Percentiles rank a stretch among this genome's conserved stretches.
phyloP scores from a whole-genome alignment of 1,139 yeast genomes.

The Pichia sp. region DNA sequence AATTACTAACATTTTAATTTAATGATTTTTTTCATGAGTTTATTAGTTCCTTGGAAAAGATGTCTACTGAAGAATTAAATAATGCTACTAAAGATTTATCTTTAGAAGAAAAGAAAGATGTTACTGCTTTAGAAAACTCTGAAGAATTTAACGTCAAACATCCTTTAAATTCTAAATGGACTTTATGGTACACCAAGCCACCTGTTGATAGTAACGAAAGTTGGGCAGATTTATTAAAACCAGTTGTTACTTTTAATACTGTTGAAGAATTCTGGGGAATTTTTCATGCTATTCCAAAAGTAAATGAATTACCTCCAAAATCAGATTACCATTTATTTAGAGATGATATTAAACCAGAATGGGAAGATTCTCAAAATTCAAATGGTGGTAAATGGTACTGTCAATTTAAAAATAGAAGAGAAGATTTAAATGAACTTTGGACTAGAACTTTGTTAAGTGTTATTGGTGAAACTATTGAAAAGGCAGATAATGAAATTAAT shows the following conservation, averaged over 20 bases:
- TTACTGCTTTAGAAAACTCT: conserved; percentile 59
- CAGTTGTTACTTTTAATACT: conserved; percentile 83
- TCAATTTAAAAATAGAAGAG: conserved; percentile 59
- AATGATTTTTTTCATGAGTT: no score
- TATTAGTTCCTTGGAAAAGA: no score
- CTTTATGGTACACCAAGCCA: conserved; percentile 97
- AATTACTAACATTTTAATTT: no score
- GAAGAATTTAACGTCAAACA: conserved; percentile 78
- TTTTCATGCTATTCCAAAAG: conserved; percentile 88
- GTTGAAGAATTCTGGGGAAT: conserved; percentile 99
- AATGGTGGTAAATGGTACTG: conserved; percentile 95
- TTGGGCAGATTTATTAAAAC: conserved; percentile 91
- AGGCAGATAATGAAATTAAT: conserved; percentile 50
- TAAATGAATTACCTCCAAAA: conserved; percentile 82
- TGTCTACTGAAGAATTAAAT: conserved; percentile 46
- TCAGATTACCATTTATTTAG: conserved; percentile 96
- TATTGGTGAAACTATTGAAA: conserved; percentile 94
- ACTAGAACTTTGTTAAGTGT: conserved; percentile 83
- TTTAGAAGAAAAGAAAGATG: conserved; percentile 34
- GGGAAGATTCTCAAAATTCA: conserved; percentile 90
- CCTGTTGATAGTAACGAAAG: conserved; percentile 71
- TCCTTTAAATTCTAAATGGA: conserved; percentile 91
- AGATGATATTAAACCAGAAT: conserved; percentile 93
- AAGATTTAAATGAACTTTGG: conserved; percentile 86
- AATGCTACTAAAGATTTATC: conserved; percentile 50